A percentile compares a stretch with the other conserved stretches of the same genome.
Conservation (phyloP, 352 stramenopile genomes). For the Pythium pyrilobum region DNA sequence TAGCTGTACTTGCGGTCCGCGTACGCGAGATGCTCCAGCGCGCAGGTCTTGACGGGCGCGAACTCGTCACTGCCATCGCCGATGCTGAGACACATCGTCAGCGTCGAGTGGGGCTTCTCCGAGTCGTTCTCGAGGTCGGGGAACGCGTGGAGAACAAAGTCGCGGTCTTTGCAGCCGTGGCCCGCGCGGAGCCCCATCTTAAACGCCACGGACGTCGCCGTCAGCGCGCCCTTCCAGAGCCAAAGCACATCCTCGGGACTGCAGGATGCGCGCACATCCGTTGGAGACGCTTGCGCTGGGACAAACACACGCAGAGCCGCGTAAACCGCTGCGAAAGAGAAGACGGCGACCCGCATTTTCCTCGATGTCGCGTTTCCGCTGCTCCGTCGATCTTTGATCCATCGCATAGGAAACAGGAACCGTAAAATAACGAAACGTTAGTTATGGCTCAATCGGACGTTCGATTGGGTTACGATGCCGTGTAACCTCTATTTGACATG, state of each 20-base stretch:
- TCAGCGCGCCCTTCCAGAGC: conserved; percentile 70
- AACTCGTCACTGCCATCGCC: conserved; percentile 21
- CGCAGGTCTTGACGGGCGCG: conserved; percentile 44
- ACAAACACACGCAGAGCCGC: background rate
- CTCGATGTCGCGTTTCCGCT: too few relatives aligned
- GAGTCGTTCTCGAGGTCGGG: conserved; percentile 27
- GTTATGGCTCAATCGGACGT: too few relatives aligned
- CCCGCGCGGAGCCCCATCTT: conserved; percentile 59
- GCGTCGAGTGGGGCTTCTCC: conserved; percentile 43
- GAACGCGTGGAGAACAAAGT: conserved; percentile 58
- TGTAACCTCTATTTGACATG: too few relatives aligned
- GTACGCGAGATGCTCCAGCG: conserved; percentile 39
- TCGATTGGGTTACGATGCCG: too few relatives aligned
- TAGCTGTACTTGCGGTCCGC: conserved; percentile 53
- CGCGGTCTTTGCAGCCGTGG: conserved; percentile 35
- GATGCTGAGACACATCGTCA: conserved; percentile 24
- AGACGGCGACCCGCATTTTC: conserved; percentile 2
- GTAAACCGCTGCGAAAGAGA: conserved; percentile 3
- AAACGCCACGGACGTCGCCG: conserved; percentile 60
- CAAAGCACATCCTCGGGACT: conserved; percentile 47
- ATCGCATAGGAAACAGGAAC: too few relatives aligned
- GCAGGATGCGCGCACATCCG: conserved; percentile 15
- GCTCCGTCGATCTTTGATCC: too few relatives aligned
- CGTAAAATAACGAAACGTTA: too few relatives aligned
- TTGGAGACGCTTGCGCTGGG: background rate